A percentile compares a stretch with the other conserved stretches of the same genome.
These are phyloP conservation scores for Suillus hirtellus DNA, from an alignment of 768 basidiomycete genomes.

Conservation along the genomic window DNA sequence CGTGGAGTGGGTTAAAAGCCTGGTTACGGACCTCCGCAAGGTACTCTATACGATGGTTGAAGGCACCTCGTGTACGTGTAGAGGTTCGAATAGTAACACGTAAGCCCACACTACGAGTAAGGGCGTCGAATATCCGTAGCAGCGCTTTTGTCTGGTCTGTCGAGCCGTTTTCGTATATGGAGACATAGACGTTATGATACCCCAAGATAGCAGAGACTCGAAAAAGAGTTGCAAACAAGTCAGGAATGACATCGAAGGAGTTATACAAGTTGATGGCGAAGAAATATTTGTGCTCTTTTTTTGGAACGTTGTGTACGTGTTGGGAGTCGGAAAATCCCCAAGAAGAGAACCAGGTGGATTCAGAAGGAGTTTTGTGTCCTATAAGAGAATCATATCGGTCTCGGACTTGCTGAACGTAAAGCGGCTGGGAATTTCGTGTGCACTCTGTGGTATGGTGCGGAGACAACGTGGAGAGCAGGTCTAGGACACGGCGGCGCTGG, in stretches of 20 bases:
- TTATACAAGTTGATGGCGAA: conserved; percentile 99
- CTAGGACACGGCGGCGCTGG: conserved; percentile 83
- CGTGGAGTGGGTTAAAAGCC: conserved; percentile 93
- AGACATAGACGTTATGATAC: conserved; percentile 97
- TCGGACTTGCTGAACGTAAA: conserved; percentile 81
- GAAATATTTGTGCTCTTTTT: conserved; percentile 92
- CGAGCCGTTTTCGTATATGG: conserved; percentile 99
- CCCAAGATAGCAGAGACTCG: conserved; percentile 89
- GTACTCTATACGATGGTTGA: conserved; percentile 99
- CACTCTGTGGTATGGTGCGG: conserved; percentile 94
- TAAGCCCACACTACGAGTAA: conserved; percentile 87
- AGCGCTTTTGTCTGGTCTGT: conserved; percentile 98
- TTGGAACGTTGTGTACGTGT: conserved; percentile 37
- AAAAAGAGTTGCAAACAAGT: conserved; percentile 96
- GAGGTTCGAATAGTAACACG: conserved; percentile 92
- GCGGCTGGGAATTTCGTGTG: conserved; percentile 77
- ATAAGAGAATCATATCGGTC: conserved; percentile 85
- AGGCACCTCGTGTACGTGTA: conserved; percentile 89
- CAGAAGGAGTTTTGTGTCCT: conserved; percentile 61
- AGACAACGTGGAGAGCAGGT: conserved; percentile 82
- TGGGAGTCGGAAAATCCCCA: conserved; percentile 51
- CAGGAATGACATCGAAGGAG: conserved; percentile 98
- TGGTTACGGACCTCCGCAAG: conserved; percentile 99
- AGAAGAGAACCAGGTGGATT: conserved; percentile 60
- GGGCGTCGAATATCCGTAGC: conserved; percentile 90